phyloP scores from a whole-genome alignment of 1,284 basidiomycete genomes.

The Cutaneotrichosporon mucoides region DNA sequence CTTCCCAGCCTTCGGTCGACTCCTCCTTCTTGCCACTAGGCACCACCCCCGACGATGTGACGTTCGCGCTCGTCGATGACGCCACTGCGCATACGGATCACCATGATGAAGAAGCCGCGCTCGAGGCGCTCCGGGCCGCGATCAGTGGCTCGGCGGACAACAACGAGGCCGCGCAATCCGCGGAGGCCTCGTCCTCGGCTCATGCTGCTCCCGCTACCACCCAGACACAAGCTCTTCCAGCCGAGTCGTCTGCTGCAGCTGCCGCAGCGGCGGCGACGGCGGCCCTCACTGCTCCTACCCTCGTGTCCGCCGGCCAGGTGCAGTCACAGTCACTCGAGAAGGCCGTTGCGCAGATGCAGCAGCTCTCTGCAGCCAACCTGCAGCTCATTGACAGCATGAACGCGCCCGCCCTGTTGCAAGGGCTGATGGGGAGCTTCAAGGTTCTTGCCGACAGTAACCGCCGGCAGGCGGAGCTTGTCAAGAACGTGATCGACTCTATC shows the following conservation, averaged over 20 bases:
- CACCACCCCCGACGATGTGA: slow-evolving; percentile 11
- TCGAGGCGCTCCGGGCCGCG: slow-evolving; percentile 35
- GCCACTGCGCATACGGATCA: slow-evolving; percentile 19
- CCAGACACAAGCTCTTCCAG: no score
- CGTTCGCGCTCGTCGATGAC: slow-evolving; percentile 19
- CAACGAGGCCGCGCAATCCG: not conserved
- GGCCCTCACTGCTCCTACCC: slow-evolving; percentile 4
- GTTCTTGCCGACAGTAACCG: slow-evolving; percentile 32
- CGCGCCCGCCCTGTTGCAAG: slow-evolving; percentile 24
- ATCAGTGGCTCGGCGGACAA: slow-evolving; percentile 20
- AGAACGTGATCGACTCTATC: slow-evolving; percentile 21
- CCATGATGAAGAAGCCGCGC: slow-evolving; percentile 25
- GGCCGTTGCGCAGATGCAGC: slow-evolving; percentile 22
- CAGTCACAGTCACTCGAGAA: slow-evolving; percentile 24
- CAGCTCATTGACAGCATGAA: slow-evolving; percentile 33
- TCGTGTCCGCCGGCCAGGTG: slow-evolving; percentile 16
- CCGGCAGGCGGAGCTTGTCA: slow-evolving; percentile 33
- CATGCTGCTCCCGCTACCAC: not conserved
- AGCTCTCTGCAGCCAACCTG: slow-evolving; percentile 24
- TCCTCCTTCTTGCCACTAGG: slow-evolving; percentile 11
- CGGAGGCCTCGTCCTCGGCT: not conserved
- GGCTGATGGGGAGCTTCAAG: slow-evolving; percentile 31
- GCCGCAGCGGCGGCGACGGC: not conserved
- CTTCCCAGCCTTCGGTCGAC: slow-evolving; percentile 8
- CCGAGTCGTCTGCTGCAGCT: not conserved